Percentiles rank a stretch among this genome's conserved stretches.
These are phyloP conservation scores for Letharia lupina DNA, from an alignment of 495 filamentous ascomycete genomes.

Conservation along the genomic window DNA sequence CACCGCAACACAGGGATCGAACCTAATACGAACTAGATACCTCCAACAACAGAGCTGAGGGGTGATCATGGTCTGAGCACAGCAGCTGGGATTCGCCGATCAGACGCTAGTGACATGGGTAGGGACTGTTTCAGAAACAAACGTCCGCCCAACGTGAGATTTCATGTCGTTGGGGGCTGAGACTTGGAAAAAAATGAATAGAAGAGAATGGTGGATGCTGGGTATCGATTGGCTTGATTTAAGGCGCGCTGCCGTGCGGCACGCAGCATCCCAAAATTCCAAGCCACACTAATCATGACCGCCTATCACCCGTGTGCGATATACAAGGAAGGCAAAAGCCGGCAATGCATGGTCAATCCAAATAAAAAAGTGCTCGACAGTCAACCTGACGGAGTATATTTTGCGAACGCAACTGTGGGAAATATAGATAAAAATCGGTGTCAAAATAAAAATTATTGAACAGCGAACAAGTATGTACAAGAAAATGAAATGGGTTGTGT, in stretches of 20 bases:
- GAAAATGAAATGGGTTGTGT: background rate
- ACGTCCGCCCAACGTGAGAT: background rate
- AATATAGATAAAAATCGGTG: background rate
- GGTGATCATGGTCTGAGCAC: background rate
- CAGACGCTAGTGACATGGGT: background rate
- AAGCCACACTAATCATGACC: background rate
- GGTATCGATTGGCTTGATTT: background rate
- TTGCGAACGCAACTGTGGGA: background rate
- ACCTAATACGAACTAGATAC: too few relatives aligned
- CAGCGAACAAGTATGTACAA: background rate
- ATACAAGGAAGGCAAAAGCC: constrained; percentile 1
- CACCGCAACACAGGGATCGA: too few relatives aligned
- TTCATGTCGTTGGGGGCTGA: background rate
- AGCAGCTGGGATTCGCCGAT: background rate
- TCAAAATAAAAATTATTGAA: background rate
- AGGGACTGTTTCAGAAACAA: background rate
- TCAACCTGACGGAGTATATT: background rate
- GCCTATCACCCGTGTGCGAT: background rate
- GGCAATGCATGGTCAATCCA: background rate
- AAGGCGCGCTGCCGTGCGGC: background rate
- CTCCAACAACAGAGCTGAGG: background rate
- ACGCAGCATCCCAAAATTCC: background rate
- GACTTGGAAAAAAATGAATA: background rate
- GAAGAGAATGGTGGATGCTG: background rate
- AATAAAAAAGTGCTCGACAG: background rate